Evolutionary conservation across 768 basidiomycete genomes (phyloP).

Genomic region (Agaricus blazei): DNA sequence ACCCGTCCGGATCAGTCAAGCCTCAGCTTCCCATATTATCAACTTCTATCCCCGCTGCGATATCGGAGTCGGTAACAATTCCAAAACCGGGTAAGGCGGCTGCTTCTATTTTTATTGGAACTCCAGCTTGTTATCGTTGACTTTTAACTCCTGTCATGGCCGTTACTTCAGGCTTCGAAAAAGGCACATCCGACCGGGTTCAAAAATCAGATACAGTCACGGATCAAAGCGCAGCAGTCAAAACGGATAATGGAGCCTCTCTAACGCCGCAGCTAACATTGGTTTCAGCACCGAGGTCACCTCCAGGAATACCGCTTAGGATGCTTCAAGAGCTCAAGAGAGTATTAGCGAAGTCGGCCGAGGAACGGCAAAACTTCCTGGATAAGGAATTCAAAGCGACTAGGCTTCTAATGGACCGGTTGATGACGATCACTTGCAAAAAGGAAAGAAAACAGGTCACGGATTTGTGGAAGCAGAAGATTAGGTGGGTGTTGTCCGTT

Average conservation of each 20-base stretch:
- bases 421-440: constrained; percentile 42
- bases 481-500: constrained; percentile 40
- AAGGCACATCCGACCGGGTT: neutral
- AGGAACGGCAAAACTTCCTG: constrained; percentile 41
- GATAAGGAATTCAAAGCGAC: constrained; percentile 50
- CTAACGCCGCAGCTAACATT: neutral
- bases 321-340: neutral
- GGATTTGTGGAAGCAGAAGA: constrained; percentile 41
- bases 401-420: constrained; percentile 43
- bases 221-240: neutral
- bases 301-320: constrained; percentile 1
- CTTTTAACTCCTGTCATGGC: neutral
- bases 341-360: constrained; percentile 25
- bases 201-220: neutral
- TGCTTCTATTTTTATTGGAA: neutral
- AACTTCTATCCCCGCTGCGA: neutral
- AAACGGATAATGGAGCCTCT: neutral
- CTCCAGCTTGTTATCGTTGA: neutral
- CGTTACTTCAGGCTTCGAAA: neutral
- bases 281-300: neutral
- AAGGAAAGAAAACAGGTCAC: constrained; percentile 45
- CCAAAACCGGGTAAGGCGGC: neutral
- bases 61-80: too few species aligned
- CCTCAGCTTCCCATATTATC: neutral
- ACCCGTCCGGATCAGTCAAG: too few species aligned